Base-by-base conservation (phyloP, 768 basidiomycete species). In the Pisolithus microcarpus region DNA sequence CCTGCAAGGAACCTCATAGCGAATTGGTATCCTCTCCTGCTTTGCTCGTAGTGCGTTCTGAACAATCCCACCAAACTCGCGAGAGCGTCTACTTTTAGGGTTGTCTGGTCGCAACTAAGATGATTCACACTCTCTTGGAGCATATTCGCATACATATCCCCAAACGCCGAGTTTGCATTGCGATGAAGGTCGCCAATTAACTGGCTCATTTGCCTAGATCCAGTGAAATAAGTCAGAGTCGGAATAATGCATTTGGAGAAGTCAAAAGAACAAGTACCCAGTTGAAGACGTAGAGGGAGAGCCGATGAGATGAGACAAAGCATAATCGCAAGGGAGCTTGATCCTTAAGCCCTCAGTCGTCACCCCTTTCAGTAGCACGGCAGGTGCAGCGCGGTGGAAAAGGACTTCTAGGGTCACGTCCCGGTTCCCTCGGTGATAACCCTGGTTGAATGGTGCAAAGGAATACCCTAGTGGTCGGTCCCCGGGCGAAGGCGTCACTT, bases 101-200 rank as follows among this genome's bases (percentile, higher is more conserved):
- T n/a, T n/a, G n/a, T n/a, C n/a, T n/a, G n/a, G n/a, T n/a, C n/a
- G n/a, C n/a, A n/a, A n/a, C n/a, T n/a, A n/a, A n/a, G n/a, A n/a
- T n/a, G n/a, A n/a, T n/a, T n/a, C 38, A 42, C 60, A 21, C 55
- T 65, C 36, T 19, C 11, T 8, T 40, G 36, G 4, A 59, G 48
- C 19, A 40, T 50, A 13, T 52, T 7, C 50, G n/a, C n/a, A n/a
- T 63, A 65, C 7, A 51, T 40, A 10, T 0, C 48, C 16, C 55
- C 39, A n/a, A 65, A 55, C 8, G 52, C 21, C n/a, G 43, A 52
- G 9, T 15, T 37, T n/a, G 54, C 21, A 1, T 49, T 52, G 1
- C 11, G 31, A 18, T 52, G 42, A 4, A 52, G 46, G 1, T 31
- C 26, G 2, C 38, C 5, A 18, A 63, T 47, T 3, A 63, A 38